Evolutionary conservation across 2,329 filamentous ascomycete genomes (phyloP).

Genomic region (Didymella pinodella): DNA sequence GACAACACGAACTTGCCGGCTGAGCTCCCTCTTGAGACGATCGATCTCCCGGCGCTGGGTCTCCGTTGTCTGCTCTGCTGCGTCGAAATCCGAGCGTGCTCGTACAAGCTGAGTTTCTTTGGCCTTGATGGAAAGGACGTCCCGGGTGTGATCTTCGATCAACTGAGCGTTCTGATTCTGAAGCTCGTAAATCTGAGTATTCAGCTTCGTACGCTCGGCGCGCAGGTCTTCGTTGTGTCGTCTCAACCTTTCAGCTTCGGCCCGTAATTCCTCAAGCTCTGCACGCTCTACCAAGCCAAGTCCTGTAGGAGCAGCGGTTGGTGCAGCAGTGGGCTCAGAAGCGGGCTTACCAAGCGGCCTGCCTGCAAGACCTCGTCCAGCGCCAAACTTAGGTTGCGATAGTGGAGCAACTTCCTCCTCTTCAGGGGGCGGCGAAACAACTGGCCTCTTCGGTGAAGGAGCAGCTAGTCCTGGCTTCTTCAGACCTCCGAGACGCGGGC

Average conservation of each 20-base stretch:
- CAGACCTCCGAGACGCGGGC: slow-evolving; percentile 51
- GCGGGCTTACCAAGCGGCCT: slow-evolving; percentile 88
- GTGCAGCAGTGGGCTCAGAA: slow-evolving; percentile 65
- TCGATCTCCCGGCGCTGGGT: slow-evolving; percentile 88
- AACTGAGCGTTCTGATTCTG: slow-evolving; percentile 96
- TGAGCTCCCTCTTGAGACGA: slow-evolving; percentile 84
- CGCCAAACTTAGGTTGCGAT: slow-evolving; percentile 67
- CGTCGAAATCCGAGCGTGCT: slow-evolving; percentile 87
- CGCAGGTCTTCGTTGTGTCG: slow-evolving; percentile 81
- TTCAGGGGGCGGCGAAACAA: slow-evolving; percentile 57
- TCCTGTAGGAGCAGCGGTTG: slow-evolving; percentile 64
- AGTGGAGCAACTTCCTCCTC: slow-evolving; percentile 54
- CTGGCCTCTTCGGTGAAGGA: slow-evolving; percentile 52
- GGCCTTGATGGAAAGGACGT: slow-evolving; percentile 95
- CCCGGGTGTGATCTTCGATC: slow-evolving; percentile 95
- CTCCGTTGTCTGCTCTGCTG: slow-evolving; percentile 85
- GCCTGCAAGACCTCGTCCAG: slow-evolving; percentile 77
- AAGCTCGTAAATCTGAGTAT: slow-evolving; percentile 88
- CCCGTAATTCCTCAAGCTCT: slow-evolving; percentile 88
- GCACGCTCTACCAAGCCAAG: slow-evolving; percentile 82
- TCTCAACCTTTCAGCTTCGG: slow-evolving; percentile 79
- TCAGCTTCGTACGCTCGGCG: slow-evolving; percentile 80
- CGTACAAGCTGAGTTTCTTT: slow-evolving; percentile 97
- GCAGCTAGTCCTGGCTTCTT: slow-evolving; percentile 53
- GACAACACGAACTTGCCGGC: slow-evolving; percentile 60